phyloP scores from a whole-genome alignment of 371 early-diverging fungal genomes.

The Circinella umbellata region DNA sequence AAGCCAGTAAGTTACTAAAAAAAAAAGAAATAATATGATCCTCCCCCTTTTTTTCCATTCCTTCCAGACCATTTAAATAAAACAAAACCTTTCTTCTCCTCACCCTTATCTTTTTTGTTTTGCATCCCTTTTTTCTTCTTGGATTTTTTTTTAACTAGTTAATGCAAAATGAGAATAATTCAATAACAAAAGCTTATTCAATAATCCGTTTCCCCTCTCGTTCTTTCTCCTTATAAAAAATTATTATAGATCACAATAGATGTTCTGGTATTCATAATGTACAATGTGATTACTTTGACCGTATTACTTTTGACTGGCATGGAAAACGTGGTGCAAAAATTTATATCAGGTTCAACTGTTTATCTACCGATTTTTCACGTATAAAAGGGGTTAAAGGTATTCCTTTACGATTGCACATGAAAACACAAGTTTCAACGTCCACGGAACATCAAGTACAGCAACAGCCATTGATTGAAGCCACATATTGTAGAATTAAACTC shows the following conservation, averaged over 20 bases:
- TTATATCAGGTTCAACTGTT: constrained; percentile 68
- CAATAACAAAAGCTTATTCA: background rate
- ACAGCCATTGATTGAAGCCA: constrained; percentile 40
- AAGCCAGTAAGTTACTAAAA: constrained; percentile 39
- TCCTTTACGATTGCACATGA: constrained; percentile 68
- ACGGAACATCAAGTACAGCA: background rate
- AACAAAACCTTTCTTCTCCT: too few relatives aligned
- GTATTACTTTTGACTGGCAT: constrained; percentile 69
- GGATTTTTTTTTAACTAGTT: too few relatives aligned
- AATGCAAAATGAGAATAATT: background rate
- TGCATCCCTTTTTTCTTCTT: too few relatives aligned
- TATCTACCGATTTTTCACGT: constrained; percentile 77
- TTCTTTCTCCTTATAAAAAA: too few relatives aligned
- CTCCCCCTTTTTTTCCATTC: too few relatives aligned
- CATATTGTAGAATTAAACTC: constrained; percentile 66
- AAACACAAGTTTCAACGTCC: constrained; percentile 32
- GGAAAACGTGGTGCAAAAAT: constrained; percentile 69
- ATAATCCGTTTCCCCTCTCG: background rate
- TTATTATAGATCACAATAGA: constrained; percentile 9
- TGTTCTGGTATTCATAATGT: constrained; percentile 50
- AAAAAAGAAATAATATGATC: too few relatives aligned
- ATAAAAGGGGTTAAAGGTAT: constrained; percentile 84
- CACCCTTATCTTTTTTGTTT: too few relatives aligned
- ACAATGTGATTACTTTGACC: constrained; percentile 66
- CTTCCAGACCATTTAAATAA: too few relatives aligned